phyloP scores from a whole-genome alignment of 805 yeast species.

The Lipomyces sp. region DNA sequence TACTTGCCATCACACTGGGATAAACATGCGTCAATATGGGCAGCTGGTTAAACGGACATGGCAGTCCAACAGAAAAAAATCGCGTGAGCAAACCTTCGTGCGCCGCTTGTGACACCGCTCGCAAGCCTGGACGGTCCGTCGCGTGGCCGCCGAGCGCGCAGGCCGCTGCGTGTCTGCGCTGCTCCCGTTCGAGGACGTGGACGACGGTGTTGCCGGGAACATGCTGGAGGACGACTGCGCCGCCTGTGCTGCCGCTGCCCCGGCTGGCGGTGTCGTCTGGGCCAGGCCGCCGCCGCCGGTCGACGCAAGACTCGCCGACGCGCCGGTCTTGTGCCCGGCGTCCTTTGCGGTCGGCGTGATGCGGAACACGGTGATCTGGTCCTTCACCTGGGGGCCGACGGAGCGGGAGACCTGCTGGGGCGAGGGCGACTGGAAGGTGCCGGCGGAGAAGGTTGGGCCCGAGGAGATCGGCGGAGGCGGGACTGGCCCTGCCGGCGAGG shows the following conservation, averaged over 20 bases:
- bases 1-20: constrained; percentile 23
- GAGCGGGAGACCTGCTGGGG: constrained; percentile 17
- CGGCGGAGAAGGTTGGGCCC: constrained; percentile 4
- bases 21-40: not conserved
- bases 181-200: not conserved
- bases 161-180: not conserved
- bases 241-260: not conserved
- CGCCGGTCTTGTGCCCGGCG: not conserved
- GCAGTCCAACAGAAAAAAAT: not conserved
- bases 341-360: constrained; percentile 1
- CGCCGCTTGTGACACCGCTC: constrained; percentile 26
- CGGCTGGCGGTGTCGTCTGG: not conserved
- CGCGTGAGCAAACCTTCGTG: constrained; percentile 12
- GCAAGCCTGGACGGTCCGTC: constrained; percentile 24
- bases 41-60: not conserved
- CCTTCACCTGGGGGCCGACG: constrained; percentile 12
- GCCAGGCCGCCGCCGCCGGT: not conserved
- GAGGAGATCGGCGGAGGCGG: not conserved
- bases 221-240: too few species aligned
- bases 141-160: constrained; percentile 2
- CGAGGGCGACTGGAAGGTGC: constrained; percentile 8
- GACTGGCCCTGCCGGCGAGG: not conserved
- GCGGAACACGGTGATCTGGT: constrained; percentile 17
- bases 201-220: too few species aligned
- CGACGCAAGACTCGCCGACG: too few species aligned